phyloP scores from a whole-genome alignment of 257 asterid species.

The Salvia rosmarinus region DNA sequence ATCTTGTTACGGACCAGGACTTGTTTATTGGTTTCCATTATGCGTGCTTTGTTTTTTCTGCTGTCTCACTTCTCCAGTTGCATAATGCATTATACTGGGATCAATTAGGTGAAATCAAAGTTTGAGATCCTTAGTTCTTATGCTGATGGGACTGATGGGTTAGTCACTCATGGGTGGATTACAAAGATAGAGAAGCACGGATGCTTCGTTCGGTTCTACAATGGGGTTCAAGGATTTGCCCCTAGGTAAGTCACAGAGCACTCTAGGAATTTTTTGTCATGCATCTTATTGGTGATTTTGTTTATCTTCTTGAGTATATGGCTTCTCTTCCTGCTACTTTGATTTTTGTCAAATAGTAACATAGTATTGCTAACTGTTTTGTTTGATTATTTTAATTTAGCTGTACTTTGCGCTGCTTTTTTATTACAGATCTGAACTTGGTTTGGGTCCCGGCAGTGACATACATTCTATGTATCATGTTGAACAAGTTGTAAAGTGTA shows the following conservation, averaged over 20 bases:
- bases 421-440: slow-evolving; percentile 90
- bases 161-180: slow-evolving; percentile 97
- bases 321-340: slow-evolving; percentile 8
- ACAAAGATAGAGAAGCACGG: slow-evolving; percentile 92
- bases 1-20: slow-evolving; percentile 8
- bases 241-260: slow-evolving; percentile 62
- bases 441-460: slow-evolving; percentile 77
- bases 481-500: slow-evolving; percentile 96
- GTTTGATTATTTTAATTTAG: slow-evolving; percentile 16
- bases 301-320: slow-evolving; percentile 12
- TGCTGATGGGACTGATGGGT: slow-evolving; percentile 83
- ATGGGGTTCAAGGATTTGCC: slow-evolving; percentile 95
- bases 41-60: not conserved
- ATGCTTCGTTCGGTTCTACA: slow-evolving; percentile 96
- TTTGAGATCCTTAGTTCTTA: slow-evolving; percentile 74
- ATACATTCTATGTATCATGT: slow-evolving; percentile 81
- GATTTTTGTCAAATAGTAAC: not conserved
- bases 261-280: not conserved
- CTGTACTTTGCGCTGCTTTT: slow-evolving; percentile 23
- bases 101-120: slow-evolving; percentile 81
- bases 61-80: slow-evolving; percentile 1
- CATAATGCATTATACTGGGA: not conserved
- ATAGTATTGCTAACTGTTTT: slow-evolving; percentile 2
- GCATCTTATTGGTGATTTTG: slow-evolving; percentile 20
- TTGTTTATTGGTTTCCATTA: not conserved